phyloP scores from a whole-genome alignment of 805 yeast species.

The Saccharomycopsis oosterbeekiorum region DNA sequence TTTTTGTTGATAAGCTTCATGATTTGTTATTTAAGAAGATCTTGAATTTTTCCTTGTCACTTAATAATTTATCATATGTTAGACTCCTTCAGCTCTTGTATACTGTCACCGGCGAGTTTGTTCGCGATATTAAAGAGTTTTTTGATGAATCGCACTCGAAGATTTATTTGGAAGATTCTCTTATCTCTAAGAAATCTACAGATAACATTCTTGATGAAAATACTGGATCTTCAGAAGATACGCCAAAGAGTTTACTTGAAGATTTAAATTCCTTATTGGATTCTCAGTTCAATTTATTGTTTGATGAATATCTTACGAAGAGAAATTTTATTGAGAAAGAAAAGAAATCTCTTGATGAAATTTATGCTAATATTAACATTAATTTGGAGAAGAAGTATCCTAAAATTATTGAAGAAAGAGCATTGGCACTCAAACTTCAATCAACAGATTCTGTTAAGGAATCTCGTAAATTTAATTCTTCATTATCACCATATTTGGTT shows the following conservation, averaged over 20 bases:
- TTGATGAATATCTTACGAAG: constrained; percentile 57
- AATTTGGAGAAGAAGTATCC: constrained; percentile 34
- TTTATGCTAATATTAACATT: constrained; percentile 36
- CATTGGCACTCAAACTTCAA: constrained; percentile 23
- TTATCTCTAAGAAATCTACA: constrained; percentile 2
- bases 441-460: constrained; percentile 18
- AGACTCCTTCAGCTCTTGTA: constrained; percentile 65
- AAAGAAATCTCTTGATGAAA: constrained; percentile 52
- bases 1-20: constrained; percentile 33
- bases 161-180: constrained; percentile 15
- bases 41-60: constrained; percentile 51
- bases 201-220: constrained; percentile 1
- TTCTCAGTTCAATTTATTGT: constrained; percentile 62
- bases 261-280: constrained; percentile 47
- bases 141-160: constrained; percentile 27
- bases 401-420: constrained; percentile 28
- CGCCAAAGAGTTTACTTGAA: constrained; percentile 24
- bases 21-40: constrained; percentile 34
- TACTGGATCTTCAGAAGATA: background rate
- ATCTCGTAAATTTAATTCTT: constrained; percentile 8
- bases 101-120: constrained; percentile 46
- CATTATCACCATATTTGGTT: constrained; percentile 4
- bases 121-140: constrained; percentile 55
- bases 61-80: constrained; percentile 61
- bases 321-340: constrained; percentile 63